phyloP scores from a whole-genome alignment of 1,284 basidiomycete species.

The Amylostereum chailletii region DNA sequence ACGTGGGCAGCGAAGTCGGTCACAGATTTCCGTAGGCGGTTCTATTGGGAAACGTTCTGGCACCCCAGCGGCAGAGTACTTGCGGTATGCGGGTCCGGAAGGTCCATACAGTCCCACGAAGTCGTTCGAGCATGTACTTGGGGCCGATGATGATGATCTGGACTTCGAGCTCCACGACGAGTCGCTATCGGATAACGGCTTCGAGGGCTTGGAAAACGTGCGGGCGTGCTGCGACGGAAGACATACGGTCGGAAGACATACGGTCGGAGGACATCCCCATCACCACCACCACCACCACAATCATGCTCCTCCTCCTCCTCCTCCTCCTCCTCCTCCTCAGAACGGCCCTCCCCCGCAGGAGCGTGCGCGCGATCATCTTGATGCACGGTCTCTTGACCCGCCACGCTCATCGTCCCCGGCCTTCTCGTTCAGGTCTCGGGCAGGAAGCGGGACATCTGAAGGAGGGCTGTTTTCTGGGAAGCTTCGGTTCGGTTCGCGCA shows the following conservation, averaged over 20 bases:
- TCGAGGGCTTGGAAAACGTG: constrained; percentile 91
- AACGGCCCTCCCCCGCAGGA: constrained; percentile 11
- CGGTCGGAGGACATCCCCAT: constrained; percentile 47
- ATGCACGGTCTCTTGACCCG: constrained; percentile 38
- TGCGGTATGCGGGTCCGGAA: constrained; percentile 63
- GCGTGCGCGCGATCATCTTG: constrained; percentile 26
- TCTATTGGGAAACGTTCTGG: constrained; percentile 79
- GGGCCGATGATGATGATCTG: constrained; percentile 56
- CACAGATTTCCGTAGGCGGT: constrained; percentile 61
- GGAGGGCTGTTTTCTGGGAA: constrained; percentile 52
- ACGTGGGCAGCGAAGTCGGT: constrained; percentile 65
- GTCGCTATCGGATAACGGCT: constrained; percentile 71
- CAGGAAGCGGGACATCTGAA: constrained; percentile 61
- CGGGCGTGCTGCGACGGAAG: constrained; percentile 91
- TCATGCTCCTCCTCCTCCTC: constrained; percentile 17
- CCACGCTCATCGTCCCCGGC: constrained; percentile 64
- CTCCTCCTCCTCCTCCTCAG: constrained; percentile 21
- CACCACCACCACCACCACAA: constrained; percentile 50
- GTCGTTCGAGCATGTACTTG: constrained; percentile 55
- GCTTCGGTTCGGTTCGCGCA: constrained; percentile 54
- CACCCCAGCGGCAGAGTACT: constrained; percentile 84
- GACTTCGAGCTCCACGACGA: constrained; percentile 76
- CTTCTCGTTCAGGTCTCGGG: constrained; percentile 73
- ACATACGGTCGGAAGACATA: constrained; percentile 79
- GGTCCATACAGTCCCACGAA: constrained; percentile 60